Evolutionary conservation across 371 early-diverging fungal genomes (phyloP), one percentile per base, ranked within the genome.

Genomic region (Mortierella sp.): DNA sequence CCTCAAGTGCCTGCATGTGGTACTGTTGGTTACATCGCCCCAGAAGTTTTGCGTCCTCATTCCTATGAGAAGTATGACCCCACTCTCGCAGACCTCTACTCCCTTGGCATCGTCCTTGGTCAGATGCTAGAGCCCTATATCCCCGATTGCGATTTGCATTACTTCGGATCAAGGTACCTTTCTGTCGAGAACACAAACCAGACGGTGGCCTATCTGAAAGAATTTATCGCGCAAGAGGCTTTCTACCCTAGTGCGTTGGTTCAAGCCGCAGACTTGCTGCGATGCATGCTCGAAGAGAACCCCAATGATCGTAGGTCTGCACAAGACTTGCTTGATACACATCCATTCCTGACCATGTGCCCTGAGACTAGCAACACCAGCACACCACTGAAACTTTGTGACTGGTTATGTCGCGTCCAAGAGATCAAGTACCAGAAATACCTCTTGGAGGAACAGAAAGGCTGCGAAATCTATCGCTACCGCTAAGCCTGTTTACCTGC

Each of bases 1-100:
- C 19, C 83, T 70, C 72, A 78, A 24, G 76, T 83, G 40, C 85
- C 84, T 55, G 82, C 84, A 70, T 84, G 92, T 69, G 89, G 95
- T 32, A 95, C 96, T 7, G 90, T 88, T 10, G 95, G 94, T n/a
- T 95, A 93, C 84, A 88, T 95, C 32, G 92, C 94, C 13, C 94
- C 94, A 15, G 96, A 95, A 77, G 78, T 94, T 28, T 72, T 92
- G 55, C 33, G 69, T 32, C 75, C 81, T 16, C 69, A 61, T 16
- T 45, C 48, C 28, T 81, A 76, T 58, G 73, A 76, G 15, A 38
- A 59, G 24, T 50, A 24, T 58, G 86, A 76, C 61, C 47, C 88
- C 48, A 70, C 84, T 33, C 62, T 84, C 40, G 87, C 90, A 6
- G 92, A 92, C 72, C 68, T 92, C n/a, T 92, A 91, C 67, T 88